Conservation (phyloP, 495 filamentous ascomycete species). For the Xylaria sp. region DNA sequence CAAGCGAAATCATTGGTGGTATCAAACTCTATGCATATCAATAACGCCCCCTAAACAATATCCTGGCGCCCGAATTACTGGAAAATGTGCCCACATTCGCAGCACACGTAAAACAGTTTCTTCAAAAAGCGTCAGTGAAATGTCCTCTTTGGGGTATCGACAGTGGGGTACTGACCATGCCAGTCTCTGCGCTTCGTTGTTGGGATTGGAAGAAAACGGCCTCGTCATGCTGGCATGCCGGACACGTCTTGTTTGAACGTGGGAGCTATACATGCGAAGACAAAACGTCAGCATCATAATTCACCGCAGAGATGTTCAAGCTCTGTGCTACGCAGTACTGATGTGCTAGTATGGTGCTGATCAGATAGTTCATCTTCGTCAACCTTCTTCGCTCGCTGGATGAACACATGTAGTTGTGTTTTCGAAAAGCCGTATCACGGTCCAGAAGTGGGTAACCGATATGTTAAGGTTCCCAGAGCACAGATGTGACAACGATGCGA, state of each 20-base stretch:
- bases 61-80: slow-evolving; percentile 47
- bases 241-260: slow-evolving; percentile 80
- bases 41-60: neutral
- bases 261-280: slow-evolving; percentile 71
- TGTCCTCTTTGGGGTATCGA: slow-evolving; percentile 10
- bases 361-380: slow-evolving; percentile 26
- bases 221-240: slow-evolving; percentile 81
- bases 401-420: neutral
- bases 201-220: slow-evolving; percentile 99
- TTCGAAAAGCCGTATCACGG: neutral
- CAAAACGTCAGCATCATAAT: slow-evolving; percentile 57
- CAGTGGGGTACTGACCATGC: slow-evolving; percentile 76
- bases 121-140: slow-evolving; percentile 49
- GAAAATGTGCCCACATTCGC: slow-evolving; percentile 87
- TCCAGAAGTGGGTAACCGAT: neutral
- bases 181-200: slow-evolving; percentile 93
- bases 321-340: neutral
- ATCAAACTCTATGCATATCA: slow-evolving; percentile 31
- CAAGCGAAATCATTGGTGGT: slow-evolving; percentile 28
- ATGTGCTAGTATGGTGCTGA: slow-evolving; percentile 15
- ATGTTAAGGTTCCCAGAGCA: neutral
- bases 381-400: neutral
- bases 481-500: neutral
- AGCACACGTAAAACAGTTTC: slow-evolving; percentile 99
- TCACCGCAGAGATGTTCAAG: slow-evolving; percentile 30